Evolutionary conservation across 2,329 filamentous ascomycete species (phyloP).

Genomic region (Aspergillus sp.): DNA sequence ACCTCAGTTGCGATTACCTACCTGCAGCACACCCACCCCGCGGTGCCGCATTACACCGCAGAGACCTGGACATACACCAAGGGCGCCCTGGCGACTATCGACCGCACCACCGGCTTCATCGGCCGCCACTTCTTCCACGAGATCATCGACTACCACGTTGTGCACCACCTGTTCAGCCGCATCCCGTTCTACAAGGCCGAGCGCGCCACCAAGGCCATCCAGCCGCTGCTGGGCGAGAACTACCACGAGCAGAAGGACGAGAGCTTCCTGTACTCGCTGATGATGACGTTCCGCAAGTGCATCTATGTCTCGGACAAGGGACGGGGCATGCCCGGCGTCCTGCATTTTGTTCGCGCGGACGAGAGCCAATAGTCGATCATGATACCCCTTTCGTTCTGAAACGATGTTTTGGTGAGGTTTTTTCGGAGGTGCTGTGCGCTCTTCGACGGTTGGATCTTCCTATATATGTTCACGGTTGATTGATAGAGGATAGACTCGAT

Average conservation of each 20-base stretch:
- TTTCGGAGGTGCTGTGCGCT: background rate
- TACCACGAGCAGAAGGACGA: constrained; percentile 42
- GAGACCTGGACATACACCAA: constrained; percentile 61
- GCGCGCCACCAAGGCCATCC: constrained; percentile 58
- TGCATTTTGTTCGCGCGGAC: constrained; percentile 17
- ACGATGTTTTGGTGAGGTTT: background rate
- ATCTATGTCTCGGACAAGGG: constrained; percentile 44
- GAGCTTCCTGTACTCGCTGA: constrained; percentile 47
- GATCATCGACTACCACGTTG: constrained; percentile 63
- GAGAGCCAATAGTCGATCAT: constrained; percentile 7
- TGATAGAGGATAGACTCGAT: too few species aligned
- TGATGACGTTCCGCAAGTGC: constrained; percentile 47
- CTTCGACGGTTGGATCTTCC: too few species aligned
- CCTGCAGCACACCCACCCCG: constrained; percentile 66
- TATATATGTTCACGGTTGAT: too few species aligned
- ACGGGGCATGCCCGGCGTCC: constrained; percentile 13
- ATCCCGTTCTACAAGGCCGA: constrained; percentile 62
- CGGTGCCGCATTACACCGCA: constrained; percentile 57
- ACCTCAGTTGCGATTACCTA: constrained; percentile 67
- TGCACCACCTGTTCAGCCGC: constrained; percentile 61
- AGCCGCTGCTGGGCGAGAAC: constrained; percentile 53
- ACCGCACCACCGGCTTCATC: constrained; percentile 64
- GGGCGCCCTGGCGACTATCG: constrained; percentile 61
- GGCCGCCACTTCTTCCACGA: constrained; percentile 65
- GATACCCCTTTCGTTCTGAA: background rate